Evolutionary conservation across 2,329 filamentous ascomycete genomes (phyloP).

Genomic region (Fusarium nisikadoi): DNA sequence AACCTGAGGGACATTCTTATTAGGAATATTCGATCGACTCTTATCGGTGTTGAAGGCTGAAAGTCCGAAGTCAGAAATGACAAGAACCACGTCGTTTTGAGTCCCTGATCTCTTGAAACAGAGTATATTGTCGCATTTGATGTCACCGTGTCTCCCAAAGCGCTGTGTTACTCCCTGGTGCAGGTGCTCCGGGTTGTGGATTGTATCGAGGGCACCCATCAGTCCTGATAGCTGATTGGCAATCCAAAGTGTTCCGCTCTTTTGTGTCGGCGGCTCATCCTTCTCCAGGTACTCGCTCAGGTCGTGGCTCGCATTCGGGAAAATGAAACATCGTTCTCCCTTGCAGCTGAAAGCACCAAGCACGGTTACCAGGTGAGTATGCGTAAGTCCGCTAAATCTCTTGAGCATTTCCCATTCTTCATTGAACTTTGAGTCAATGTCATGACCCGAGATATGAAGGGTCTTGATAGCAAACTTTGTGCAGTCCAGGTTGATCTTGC

Average conservation of each 20-base stretch:
- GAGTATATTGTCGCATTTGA: constrained; percentile 22
- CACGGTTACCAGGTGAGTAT: constrained; percentile 7
- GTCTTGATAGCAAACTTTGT: constrained; percentile 14
- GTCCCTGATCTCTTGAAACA: neutral
- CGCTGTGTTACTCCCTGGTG: neutral
- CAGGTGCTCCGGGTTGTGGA: constrained; percentile 4
- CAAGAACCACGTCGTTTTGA: neutral
- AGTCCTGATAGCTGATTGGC: constrained; percentile 1
- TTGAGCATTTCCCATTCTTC: neutral
- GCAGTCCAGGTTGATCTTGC: neutral
- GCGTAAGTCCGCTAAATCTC: constrained; percentile 2
- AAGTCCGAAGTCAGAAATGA: constrained; percentile 15
- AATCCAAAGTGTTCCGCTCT: neutral
- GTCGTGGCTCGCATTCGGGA: neutral
- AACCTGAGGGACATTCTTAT: neutral
- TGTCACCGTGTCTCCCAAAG: constrained; percentile 10
- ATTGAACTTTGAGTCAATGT: neutral
- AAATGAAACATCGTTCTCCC: constrained; percentile 1
- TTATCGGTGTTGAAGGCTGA: neutral
- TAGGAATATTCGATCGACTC: constrained; percentile 26
- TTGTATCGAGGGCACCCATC: constrained; percentile 11
- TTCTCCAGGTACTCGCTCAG: neutral
- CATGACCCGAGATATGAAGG: neutral
- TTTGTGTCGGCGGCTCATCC: fast-evolving
- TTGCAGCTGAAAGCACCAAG: neutral